Evolutionary conservation across 2,329 filamentous ascomycete species (phyloP).

Genomic region (Penicillium sp.): DNA sequence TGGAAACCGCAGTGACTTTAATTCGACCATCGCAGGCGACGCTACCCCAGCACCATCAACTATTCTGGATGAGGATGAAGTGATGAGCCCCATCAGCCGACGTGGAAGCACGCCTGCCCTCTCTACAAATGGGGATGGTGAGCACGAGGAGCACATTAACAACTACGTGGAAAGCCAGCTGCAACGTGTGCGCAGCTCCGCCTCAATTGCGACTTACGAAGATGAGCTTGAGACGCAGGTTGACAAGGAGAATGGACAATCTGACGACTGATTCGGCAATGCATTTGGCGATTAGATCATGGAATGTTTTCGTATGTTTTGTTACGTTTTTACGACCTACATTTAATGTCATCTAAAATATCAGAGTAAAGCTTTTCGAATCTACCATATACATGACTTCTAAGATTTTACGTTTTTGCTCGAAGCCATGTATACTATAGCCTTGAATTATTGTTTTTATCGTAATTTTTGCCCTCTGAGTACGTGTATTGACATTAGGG

Average conservation of each 20-base stretch:
- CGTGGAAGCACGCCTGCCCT: conserved; percentile 36
- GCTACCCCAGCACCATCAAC: conserved; percentile 32
- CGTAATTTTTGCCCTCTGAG: too few species aligned
- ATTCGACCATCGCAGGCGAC: conserved; percentile 42
- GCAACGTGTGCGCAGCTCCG: conserved; percentile 65
- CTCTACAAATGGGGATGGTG: conserved; percentile 44
- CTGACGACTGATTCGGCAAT: background rate
- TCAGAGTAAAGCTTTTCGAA: conserved; percentile 1
- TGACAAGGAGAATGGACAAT: conserved; percentile 39
- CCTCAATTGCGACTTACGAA: conserved; percentile 51
- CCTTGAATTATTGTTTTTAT: background rate
- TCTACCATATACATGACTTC: too few species aligned
- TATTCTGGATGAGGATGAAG: conserved; percentile 37
- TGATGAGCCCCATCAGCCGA: conserved; percentile 31
- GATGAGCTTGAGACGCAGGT: conserved; percentile 64
- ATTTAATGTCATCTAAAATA: conserved; percentile 2
- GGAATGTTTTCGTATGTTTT: background rate
- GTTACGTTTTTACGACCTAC: background rate
- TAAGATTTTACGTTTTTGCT: too few species aligned
- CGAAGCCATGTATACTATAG: too few species aligned
- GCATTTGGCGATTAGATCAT: background rate
- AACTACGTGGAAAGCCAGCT: conserved; percentile 81
- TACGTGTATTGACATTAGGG: too few species aligned
- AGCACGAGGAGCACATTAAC: conserved; percentile 66
- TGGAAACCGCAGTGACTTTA: conserved; percentile 77